Evolutionary conservation across 2,329 filamentous ascomycete species (phyloP).

Genomic region (Colletotrichum zoysiae): DNA sequence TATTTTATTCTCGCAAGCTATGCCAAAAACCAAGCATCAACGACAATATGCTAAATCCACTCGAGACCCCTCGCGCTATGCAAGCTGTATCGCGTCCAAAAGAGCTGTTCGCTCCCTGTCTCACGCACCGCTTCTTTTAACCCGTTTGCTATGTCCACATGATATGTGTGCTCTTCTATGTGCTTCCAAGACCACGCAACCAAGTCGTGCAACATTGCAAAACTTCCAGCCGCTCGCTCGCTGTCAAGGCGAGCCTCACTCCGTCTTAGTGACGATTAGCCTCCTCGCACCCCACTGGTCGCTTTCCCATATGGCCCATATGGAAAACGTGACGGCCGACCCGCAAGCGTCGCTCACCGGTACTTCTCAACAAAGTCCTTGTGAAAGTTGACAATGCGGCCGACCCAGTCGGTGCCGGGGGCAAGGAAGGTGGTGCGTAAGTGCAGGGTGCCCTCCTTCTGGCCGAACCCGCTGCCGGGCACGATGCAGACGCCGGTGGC

Average conservation of each 20-base stretch:
- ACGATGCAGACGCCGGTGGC: conserved; percentile 96
- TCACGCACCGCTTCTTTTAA: background rate
- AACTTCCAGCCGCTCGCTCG: conserved; percentile 12
- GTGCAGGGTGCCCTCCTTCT: conserved; percentile 90
- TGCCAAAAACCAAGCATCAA: conserved; percentile 16
- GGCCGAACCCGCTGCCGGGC: conserved; percentile 91
- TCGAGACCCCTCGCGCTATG: background rate
- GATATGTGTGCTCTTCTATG: background rate
- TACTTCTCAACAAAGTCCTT: conserved; percentile 90
- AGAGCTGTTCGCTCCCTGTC: background rate
- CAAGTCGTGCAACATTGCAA: background rate
- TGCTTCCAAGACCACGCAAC: background rate
- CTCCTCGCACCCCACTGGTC: conserved; percentile 12
- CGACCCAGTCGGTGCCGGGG: conserved; percentile 95
- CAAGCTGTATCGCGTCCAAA: background rate
- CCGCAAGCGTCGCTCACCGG: conserved; percentile 51
- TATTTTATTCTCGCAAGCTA: conserved; percentile 34
- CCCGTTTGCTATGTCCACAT: conserved; percentile 4
- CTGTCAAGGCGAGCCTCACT: conserved; percentile 7
- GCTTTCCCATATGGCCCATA: background rate
- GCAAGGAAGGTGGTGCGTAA: conserved; percentile 98
- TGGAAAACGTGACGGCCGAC: background rate
- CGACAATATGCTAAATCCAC: conserved; percentile 4
- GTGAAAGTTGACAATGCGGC: conserved; percentile 90
- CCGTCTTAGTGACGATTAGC: conserved; percentile 11